phyloP scores from a whole-genome alignment of 2,329 filamentous ascomycete species.

The Phialophora chinensis region DNA sequence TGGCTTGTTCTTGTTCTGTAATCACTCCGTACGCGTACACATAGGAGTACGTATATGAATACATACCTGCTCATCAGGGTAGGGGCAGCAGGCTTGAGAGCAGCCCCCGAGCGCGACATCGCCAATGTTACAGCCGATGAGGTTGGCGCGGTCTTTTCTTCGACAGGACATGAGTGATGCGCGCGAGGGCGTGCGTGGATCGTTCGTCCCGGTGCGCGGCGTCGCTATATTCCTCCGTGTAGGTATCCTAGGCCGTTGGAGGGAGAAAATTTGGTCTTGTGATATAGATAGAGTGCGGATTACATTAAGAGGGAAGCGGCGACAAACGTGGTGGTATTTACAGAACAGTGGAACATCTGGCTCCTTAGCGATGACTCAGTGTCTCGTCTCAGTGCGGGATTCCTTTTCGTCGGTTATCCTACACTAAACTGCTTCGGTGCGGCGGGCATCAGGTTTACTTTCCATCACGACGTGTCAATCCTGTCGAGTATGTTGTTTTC shows the following conservation, averaged over 20 bases:
- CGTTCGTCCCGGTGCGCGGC: too few species aligned
- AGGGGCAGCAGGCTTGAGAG: constrained; percentile 1
- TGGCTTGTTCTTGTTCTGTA: too few species aligned
- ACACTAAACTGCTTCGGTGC: too few species aligned
- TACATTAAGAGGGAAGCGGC: neutral
- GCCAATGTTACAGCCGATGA: constrained; percentile 6
- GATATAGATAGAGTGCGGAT: neutral
- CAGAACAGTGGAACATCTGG: neutral
- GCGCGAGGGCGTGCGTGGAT: too few species aligned
- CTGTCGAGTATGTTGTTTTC: neutral
- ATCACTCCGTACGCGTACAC: too few species aligned
- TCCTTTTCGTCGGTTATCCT: too few species aligned
- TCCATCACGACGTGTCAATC: too few species aligned
- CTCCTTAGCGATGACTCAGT: neutral
- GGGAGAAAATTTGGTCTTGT: neutral
- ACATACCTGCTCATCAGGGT: constrained; percentile 1
- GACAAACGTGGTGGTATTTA: neutral
- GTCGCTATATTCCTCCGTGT: too few species aligned
- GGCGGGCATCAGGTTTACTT: too few species aligned
- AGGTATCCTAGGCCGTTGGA: neutral
- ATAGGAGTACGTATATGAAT: too few species aligned
- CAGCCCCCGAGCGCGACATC: constrained; percentile 4
- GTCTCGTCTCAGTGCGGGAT: neutral
- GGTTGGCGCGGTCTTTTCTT: constrained; percentile 8
- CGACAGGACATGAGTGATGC: neutral